Conservation (phyloP, 2,329 filamentous ascomycete genomes). For the Ophiostoma australiae region DNA sequence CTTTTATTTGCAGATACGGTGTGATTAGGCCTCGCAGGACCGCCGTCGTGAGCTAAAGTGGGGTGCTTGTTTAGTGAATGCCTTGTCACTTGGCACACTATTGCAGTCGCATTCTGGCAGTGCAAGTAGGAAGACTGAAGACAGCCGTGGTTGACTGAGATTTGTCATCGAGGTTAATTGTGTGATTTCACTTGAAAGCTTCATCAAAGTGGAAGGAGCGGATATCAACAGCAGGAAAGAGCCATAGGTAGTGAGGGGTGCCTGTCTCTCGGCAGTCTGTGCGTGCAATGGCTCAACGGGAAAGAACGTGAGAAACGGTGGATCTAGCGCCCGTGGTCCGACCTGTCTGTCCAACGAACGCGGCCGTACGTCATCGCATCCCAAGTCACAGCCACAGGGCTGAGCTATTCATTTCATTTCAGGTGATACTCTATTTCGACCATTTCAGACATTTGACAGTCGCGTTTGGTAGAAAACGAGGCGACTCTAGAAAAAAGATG, state of each 20-base stretch:
- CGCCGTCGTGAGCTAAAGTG: not conserved
- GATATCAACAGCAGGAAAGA: not conserved
- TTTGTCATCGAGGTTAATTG: not conserved
- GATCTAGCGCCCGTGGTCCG: not conserved
- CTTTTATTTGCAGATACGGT: not conserved
- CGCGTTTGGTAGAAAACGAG: not conserved
- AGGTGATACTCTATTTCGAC: not conserved
- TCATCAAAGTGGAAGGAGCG: not conserved
- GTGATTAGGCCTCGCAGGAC: not conserved
- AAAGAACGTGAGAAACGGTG: not conserved
- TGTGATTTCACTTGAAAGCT: not conserved
- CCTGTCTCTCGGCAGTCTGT: not conserved
- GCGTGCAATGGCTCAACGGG: not conserved
- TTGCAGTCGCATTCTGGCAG: not conserved
- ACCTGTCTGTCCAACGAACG: not conserved
- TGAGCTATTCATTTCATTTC: constrained; percentile 15
- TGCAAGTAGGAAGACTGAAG: not conserved
- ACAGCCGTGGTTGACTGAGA: not conserved
- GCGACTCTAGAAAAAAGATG: not conserved
- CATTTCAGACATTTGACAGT: not conserved
- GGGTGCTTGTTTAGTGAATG: not conserved
- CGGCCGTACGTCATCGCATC: constrained; percentile 23
- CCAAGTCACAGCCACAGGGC: constrained; percentile 23
- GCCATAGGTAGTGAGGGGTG: not conserved
- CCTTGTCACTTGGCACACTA: not conserved